Evolutionary conservation across 192 early-diverging fungal genomes (phyloP).

Genomic region (Coemansia sp.): DNA sequence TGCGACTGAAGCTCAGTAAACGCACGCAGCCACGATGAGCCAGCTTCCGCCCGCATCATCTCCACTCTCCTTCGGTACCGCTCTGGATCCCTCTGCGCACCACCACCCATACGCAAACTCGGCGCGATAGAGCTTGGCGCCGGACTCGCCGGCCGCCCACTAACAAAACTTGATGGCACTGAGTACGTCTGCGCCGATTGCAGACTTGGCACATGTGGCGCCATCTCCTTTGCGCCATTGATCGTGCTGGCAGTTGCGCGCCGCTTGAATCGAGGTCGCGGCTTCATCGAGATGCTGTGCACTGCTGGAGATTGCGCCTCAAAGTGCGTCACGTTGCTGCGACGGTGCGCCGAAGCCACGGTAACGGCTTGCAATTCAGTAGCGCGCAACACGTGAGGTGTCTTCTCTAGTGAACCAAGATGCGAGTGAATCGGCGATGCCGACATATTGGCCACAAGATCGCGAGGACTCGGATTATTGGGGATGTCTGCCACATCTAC

Average conservation of each 20-base stretch:
- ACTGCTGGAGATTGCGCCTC: conserved; percentile 11
- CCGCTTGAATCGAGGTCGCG: conserved; percentile 16
- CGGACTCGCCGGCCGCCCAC: conserved; percentile 28
- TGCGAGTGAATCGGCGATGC: conserved; percentile 8
- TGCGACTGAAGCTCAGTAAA: conserved; percentile 54
- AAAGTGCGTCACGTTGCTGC: conserved; percentile 26
- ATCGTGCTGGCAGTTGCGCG: conserved; percentile 40
- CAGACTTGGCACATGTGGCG: background rate
- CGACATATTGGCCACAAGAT: background rate
- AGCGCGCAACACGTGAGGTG: conserved; percentile 36
- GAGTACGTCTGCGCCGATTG: conserved; percentile 18
- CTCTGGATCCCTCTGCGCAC: conserved; percentile 42
- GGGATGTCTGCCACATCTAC: background rate
- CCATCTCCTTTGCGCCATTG: background rate
- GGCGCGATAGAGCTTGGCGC: conserved; percentile 21
- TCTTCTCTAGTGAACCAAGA: conserved; percentile 29
- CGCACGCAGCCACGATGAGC: conserved; percentile 53
- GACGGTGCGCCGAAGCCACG: conserved; percentile 26
- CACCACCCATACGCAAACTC: conserved; percentile 26
- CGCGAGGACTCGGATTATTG: background rate
- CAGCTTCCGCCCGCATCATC: conserved; percentile 58
- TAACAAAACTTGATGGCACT: conserved; percentile 36
- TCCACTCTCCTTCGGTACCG: conserved; percentile 52
- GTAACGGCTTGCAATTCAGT: conserved; percentile 48
- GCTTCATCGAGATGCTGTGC: conserved; percentile 23